Evolutionary conservation across 768 basidiomycete species (phyloP), one percentile per base, ranked within the genome.

Genomic region (Tylopilus felleus): DNA sequence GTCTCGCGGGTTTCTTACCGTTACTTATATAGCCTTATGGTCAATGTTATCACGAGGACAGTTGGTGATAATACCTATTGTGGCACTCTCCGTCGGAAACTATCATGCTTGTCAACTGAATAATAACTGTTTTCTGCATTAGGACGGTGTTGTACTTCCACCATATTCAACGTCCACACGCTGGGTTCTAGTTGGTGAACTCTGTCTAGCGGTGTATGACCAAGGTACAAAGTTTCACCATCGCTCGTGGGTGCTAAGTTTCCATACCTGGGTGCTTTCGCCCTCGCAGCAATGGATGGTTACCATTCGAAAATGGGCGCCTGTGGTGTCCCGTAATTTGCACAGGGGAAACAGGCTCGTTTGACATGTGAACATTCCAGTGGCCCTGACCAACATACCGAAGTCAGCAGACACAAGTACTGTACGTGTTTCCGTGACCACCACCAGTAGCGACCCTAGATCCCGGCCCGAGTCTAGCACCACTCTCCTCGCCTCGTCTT

Each of bases 1-100:
- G 56, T 51, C 57, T 59, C 61, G 56, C 65, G 55, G 60, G 52
- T 14, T 33, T 33, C 48, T 45, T 35, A 56, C 51, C 35, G 35
- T 33, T 16, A 25, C 35, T 3, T 36, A n/a, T 36, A n/a, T 8
- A 17, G 36, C 6, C 36, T 14, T 36, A 36, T n/a, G 17, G 17
- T n/a, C n/a, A n/a, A n/a, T n/a, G n/a, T 36, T n/a, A n/a, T 36
- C 17, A 3, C n/a, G 17, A 36, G n/a, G 36, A 36, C 36, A 16
- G 6, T n/a, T n/a, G 6, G 17, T 14, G 36, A 36, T n/a, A 36
- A 36, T 36, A 36, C 36, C 36, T n/a, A 17, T 33, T 38, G 38
- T 19, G 1, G 6, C 8, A 38, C 9, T 8, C n/a, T 38, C n/a
- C 9, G 9, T 38, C n/a, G 38, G 38, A 10, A 23, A 23, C 28